Percentiles rank a stretch among this genome's conserved stretches.
Conservation (phyloP, 768 basidiomycete species). For the Phaeolepiota aurea region DNA sequence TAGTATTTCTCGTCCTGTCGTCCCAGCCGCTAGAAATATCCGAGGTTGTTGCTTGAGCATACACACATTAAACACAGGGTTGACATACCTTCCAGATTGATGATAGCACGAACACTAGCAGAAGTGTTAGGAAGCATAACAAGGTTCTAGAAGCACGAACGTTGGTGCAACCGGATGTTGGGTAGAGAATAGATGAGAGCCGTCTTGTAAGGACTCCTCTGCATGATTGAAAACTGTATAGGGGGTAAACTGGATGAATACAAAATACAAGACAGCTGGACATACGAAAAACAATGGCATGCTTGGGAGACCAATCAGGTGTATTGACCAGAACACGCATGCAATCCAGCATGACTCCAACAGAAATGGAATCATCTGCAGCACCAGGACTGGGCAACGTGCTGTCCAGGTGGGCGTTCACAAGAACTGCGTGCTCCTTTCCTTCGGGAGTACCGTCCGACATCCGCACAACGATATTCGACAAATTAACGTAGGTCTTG, state of each 20-base stretch:
- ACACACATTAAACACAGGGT: neutral
- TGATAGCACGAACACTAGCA: conserved; percentile 69
- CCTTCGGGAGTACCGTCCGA: conserved; percentile 65
- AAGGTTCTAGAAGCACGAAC: conserved; percentile 30
- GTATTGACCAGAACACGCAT: conserved; percentile 69
- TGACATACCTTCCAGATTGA: conserved; percentile 79
- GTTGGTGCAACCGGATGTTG: conserved; percentile 71
- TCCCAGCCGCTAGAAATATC: conserved; percentile 60
- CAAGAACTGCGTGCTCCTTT: conserved; percentile 76
- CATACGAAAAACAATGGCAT: conserved; percentile 80
- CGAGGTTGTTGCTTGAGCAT: neutral
- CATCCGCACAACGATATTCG: conserved; percentile 83
- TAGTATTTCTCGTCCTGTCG: conserved; percentile 78
- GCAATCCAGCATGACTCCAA: conserved; percentile 89
- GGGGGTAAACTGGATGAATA: neutral
- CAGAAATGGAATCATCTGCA: conserved; percentile 80
- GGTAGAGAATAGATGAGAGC: conserved; percentile 87
- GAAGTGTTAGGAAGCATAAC: neutral
- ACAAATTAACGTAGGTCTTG: conserved; percentile 81
- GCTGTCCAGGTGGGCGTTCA: conserved; percentile 87
- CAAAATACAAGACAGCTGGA: conserved; percentile 9
- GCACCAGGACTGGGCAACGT: conserved; percentile 87
- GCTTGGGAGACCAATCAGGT: conserved; percentile 61
- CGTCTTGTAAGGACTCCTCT: conserved; percentile 93
- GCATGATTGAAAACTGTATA: conserved; percentile 85